Base-by-base conservation (phyloP, 805 yeast species). In the Cyberlindnera xylosilytica region DNA sequence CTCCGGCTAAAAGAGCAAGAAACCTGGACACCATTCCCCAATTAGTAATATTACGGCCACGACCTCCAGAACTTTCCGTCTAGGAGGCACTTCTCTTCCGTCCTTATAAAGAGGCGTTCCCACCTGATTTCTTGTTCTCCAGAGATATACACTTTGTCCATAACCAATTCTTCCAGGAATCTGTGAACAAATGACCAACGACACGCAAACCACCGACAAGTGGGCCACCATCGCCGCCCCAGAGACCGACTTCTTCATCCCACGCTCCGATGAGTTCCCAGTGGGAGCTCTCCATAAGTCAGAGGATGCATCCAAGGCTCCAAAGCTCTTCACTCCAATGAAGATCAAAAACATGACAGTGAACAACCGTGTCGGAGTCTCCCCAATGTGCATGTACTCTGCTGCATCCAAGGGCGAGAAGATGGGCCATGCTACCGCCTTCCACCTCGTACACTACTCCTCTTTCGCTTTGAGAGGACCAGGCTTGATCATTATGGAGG, bases 341-440 rank as follows among this genome's bases (percentile, higher is more conserved):
- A 49, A 29, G 26, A 51, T 56, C 36, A 53, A 52, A 24, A 34
- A 36, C 30, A 38, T 48, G 30, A 24, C 34, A 3, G 35, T 79
- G 17, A 69, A 65, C 12, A 79, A 79, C 56, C 63, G 84, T 46
- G 55, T 77, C 22, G 79, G 79, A 38, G 76, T 78, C 17, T 68
- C 81, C 1, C 81, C 81, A 35, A 74, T 76, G 79, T 73, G 80
- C 53, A 71, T 65, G 37, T 76, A 76, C 55, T 69, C 79, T 6
- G 68, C 74, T 3, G 44, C 50, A 4, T 38, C 28, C 18, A 20
- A 31, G 3, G 59, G 60, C 16, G 34, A 42, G 2, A 49, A 56
- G 3, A 60, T 74, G 36, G 70, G 71, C 2, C 55, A 58, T 13
- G 65, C 69, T 0, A 76, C 73, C 0, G 70, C 64, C 15, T 77